Evolutionary conservation across 805 yeast species (phyloP), one percentile per base, ranked within the genome.

Genomic region (Wickerhamomyces mucosus): DNA sequence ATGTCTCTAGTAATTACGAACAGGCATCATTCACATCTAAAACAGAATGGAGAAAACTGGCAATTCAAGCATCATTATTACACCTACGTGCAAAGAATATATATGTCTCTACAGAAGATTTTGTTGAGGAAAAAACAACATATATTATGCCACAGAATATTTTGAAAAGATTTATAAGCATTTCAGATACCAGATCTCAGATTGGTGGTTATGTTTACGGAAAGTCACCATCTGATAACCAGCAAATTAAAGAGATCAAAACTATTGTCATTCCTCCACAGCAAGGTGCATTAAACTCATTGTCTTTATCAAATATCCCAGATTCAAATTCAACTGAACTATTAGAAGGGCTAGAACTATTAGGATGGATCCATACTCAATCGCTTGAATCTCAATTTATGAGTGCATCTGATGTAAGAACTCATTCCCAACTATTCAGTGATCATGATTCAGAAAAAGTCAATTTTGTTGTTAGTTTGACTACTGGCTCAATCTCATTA

Each of bases 331-430:
- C 85, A 34, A 75, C 89, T 5, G 57, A 59, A 15, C 59, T 58
- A 28, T 44, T 69, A 9, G 61, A 65, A n/a, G 80, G 72, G 2
- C 53, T 84, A 21, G 88, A 85, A 46, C 70, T 92, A 5, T 55
- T 92, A 13, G 98, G 98, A 1, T 83, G 96, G 95, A 69, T 92
- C n/a, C 96, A 89, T 51, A 83, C 96, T 0, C 85, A 79, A 51
- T 66, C 79, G 2, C 72, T 70, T 14, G 95, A 82, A 23, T 41
- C 67, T 6, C 69, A 70, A 29, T 62, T 65, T 31, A 67, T 88
- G 60, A 61, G 80, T 6, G 75, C 95, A 0, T 57, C 67, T 21
- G 96, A 89, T 41, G 71, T 84, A 12, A 66, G 80, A 3, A 68
- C 74, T 0, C 80, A 76, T 34, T 40, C 65, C 6, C 49, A 61